Base-by-base conservation (phyloP, 768 basidiomycete genomes). In the Chiua virens region DNA sequence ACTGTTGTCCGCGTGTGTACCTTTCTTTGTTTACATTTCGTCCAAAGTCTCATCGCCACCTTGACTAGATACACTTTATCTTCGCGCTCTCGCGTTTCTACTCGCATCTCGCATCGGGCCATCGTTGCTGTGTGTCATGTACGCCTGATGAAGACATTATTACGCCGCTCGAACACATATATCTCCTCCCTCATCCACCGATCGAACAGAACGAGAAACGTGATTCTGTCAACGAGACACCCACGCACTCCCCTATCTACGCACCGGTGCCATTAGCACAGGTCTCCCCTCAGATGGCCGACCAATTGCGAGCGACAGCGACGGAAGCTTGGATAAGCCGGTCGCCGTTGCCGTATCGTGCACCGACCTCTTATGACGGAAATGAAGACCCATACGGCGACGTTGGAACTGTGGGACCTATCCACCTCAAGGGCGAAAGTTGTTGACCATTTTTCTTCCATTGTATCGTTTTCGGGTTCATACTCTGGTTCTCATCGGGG, bases 51-150 rank as follows among this genome's bases (percentile, higher is more conserved):
- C 40, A 64, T 45, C 14, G n/a, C 21, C 21, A 43, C 46, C 17
- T 35, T 11, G 14, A 25, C 39, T 55, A 89, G 88, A 75, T 91
- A 45, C 89, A 91, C 66, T 87, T 89, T 68, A 78, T 90, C 32
- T 75, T 91, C 53, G 80, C 86, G 3, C 76, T 92, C 11, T 80
- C 86, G 8, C 85, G 78, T 45, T 82, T 83, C 57, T 84, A 88
- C 65, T 69, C 75, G 8, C 74, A 79, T 39, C 71, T 89, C 34
- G 68, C 72, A 25, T 78, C 79, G n/a, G 73, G 73, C 51, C 64
- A 74, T 46, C 43, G 22, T 21, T 56, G 34, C 14, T 39, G 52
- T 5, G 1, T 44, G 15, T 44, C 42, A 1, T 56, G 48, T 18
- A 22, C 62, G 23, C 56, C 64, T 15, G 51, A 58, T 35, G 55